Evolutionary conservation across 352 stramenopile genomes (phyloP).

Genomic region (Pythium plurisporium): DNA sequence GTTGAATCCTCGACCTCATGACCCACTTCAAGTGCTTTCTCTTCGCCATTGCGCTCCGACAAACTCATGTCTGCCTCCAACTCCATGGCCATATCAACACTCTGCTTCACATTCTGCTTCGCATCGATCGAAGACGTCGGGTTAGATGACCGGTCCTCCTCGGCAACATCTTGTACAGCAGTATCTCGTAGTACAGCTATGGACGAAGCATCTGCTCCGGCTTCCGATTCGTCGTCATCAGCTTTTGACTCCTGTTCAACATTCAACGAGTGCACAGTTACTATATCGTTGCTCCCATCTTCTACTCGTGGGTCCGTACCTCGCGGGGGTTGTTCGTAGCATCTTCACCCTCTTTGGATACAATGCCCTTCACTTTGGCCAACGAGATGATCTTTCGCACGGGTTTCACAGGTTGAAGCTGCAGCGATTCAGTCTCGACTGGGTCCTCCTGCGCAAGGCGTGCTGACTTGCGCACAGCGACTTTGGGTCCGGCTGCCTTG

Average conservation of each 20-base stretch:
- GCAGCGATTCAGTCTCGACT: too few relatives aligned
- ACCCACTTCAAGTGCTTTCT: not conserved
- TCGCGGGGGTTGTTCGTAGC: not conserved
- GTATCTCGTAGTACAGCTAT: too few relatives aligned
- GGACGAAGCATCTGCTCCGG: too few relatives aligned
- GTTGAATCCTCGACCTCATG: not conserved
- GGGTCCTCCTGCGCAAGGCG: not conserved
- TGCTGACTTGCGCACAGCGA: not conserved
- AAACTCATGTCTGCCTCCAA: too few relatives aligned
- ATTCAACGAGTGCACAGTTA: not conserved
- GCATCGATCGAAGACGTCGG: not conserved
- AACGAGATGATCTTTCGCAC: slow-evolving; percentile 7
- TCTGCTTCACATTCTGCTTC: not conserved
- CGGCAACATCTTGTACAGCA: too few relatives aligned
- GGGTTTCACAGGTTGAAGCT: slow-evolving; percentile 1
- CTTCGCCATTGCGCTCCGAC: too few relatives aligned
- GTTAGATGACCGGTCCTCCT: not conserved
- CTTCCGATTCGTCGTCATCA: too few relatives aligned
- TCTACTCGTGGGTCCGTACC: not conserved
- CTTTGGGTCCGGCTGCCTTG: not conserved
- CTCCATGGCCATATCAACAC: not conserved
- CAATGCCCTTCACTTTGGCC: slow-evolving; percentile 4
- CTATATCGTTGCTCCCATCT: not conserved
- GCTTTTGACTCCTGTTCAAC: not conserved
- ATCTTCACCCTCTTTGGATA: not conserved